Evolutionary conservation across 2,329 filamentous ascomycete species (phyloP), one percentile per base, ranked within the genome.

Genomic region (Gaeumannomyces tritici): DNA sequence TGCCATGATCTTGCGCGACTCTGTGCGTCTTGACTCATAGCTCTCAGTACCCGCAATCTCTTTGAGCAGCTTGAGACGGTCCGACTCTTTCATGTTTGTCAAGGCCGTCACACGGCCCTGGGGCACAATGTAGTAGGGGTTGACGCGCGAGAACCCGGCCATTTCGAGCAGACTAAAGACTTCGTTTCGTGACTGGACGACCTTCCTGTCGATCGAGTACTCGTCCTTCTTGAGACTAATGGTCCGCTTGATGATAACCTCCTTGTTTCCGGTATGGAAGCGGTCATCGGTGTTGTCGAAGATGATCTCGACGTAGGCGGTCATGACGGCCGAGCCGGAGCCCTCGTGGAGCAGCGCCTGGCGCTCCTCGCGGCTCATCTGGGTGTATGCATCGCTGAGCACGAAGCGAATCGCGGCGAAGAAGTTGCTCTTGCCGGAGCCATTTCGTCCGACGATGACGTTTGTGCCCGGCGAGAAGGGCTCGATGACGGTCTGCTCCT

Each of bases 351-450:
- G 84, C 47, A 99, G 84, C 33, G 91, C 92, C 76, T 96, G 92
- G 65, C 95, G 91, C 80, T 99, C 93, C 74, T 99, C 95, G 69
- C 93, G 89, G 66, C 89, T 91, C 85, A 99, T 91, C 74, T 96
- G 90, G 57, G 90, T 96, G 77, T 99, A 99, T 67, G 92, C 91
- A 86, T 99, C 95, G 76, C 93, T 95, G 66, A 99, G 88, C 57
- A 98, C 96, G 77, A 99, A 99, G 63, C 95, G 92, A 76, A 99
- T 97, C 57, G 95, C 95, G 61, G 95, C 93, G 77, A 99, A 99
- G 84, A 99, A 99, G 79, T 99, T 99, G 75, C 92, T 97, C 83
- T 99, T 99, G 72, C 95, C 95, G 3, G 95, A 98, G 68, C 95
- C 95, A 87, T 99, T 99, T 80, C 95, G 93, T 68, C 95, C 95